Evolutionary conservation across 805 yeast species (phyloP).

Genomic region (Wickerhamiella nectarea): DNA sequence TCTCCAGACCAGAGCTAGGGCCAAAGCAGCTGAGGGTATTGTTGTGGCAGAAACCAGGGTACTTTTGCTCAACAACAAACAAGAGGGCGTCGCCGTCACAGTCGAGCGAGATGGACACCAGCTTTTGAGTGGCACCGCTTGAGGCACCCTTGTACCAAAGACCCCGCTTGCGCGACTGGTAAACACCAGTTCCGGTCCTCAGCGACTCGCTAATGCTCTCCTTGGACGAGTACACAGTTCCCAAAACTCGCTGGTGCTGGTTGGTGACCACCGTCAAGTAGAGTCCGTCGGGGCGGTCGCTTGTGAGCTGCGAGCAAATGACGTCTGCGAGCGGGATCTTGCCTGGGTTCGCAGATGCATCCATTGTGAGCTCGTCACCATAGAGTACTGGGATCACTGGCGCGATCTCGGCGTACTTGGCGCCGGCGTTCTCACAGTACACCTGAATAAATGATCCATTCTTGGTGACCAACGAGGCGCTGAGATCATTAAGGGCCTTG

Average conservation of each 20-base stretch:
- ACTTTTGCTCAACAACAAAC: conserved; percentile 73
- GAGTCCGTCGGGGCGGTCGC: conserved; percentile 80
- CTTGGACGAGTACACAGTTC: conserved; percentile 78
- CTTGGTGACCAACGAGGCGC: conserved; percentile 11
- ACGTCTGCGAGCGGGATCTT: conserved; percentile 31
- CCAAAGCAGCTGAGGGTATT: conserved; percentile 75
- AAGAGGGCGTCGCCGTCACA: conserved; percentile 89
- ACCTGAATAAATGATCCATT: conserved; percentile 18
- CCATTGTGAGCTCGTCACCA: conserved; percentile 13
- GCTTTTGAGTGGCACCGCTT: conserved; percentile 85
- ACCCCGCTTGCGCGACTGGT: conserved; percentile 80
- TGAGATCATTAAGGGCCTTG: conserved; percentile 10
- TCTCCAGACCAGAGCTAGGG: conserved; percentile 46
- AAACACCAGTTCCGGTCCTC: conserved; percentile 72
- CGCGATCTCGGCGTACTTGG: conserved; percentile 9
- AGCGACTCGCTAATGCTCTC: conserved; percentile 76
- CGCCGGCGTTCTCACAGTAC: conserved; percentile 11
- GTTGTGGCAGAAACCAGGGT: conserved; percentile 87
- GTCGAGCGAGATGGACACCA: conserved; percentile 56
- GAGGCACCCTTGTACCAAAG: conserved; percentile 94
- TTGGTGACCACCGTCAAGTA: conserved; percentile 75
- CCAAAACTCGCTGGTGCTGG: conserved; percentile 55
- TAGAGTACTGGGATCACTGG: conserved; percentile 18
- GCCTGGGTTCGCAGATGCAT: conserved; percentile 9
- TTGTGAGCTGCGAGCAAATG: conserved; percentile 40